Base-by-base conservation (phyloP, 257 asterid species). In the Salvia miltiorrhiza region DNA sequence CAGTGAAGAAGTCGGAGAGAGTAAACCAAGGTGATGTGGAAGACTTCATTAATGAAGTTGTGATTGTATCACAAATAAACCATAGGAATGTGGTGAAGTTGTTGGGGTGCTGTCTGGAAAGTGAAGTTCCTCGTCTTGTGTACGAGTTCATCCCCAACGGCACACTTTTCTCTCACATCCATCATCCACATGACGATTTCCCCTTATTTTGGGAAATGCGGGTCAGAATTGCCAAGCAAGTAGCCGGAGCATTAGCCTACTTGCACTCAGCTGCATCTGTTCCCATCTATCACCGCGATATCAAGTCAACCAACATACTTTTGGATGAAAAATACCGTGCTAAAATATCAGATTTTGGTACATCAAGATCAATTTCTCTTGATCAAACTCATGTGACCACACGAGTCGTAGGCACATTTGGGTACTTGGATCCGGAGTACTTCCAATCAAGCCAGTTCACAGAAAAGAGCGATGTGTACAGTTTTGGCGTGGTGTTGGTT, bases 361-460 rank as follows among this genome's bases (percentile, higher is more conserved):
- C 78, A 3, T 79, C 84, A 32, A 72, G 67, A 21, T 60, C 73
- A 1, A 20, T 72, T 43, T 24, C 73, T 5, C 40, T 75, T 1
- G 85, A 80, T 39, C 85, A 77, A 48, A 80, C 85, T 21, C 77
- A 81, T 41, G 44, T 75, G 60, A 78, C 85, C 0, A 74, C 80
- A 0, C 28, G 78, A 33, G 78, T 81, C 2, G 23, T 73, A 13
- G 87, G 87, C 47, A 79, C 87, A 1, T 79, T 82, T 0, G 87
- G 87, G 2, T 79, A 82, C 67, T 35, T 82, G 73, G 87, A 82
- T 71, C 87, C 85, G 0, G 87, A 82, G 66, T 82, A 82, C 60
- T 82, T 79, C 63, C 78, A 61, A 7, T 79, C 82, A 2, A 79
- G 73, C 19, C 80, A 79, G 16, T 82, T 73, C 71, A 82, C 81